Percentiles rank a stretch among this genome's conserved stretches.
phyloP scores from a whole-genome alignment of 2,329 filamentous ascomycete genomes.

The Microdochium trichocladiopsis region DNA sequence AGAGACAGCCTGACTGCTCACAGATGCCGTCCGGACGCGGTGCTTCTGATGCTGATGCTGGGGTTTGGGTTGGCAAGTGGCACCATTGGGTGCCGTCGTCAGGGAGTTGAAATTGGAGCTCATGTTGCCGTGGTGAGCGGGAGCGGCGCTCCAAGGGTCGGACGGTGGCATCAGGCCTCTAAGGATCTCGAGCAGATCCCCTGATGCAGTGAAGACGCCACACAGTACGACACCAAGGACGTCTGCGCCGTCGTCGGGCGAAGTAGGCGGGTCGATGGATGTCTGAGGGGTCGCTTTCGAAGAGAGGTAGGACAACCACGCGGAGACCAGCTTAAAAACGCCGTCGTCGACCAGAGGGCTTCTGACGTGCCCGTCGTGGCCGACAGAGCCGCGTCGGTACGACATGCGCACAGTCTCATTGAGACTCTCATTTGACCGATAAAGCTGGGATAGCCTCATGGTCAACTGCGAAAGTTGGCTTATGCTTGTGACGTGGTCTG shows the following conservation, averaged over 20 bases:
- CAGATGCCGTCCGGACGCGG: not conserved
- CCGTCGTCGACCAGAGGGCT: no score
- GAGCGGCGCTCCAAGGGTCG: not conserved
- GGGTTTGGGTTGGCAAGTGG: not conserved
- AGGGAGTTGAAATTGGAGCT: not conserved
- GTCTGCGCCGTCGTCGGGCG: no score
- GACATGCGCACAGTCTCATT: not conserved
- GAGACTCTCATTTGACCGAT: not conserved
- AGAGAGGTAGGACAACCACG: no score
- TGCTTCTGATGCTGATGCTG: not conserved
- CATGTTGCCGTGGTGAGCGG: not conserved
- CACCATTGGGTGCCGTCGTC: no score
- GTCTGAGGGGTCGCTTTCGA: no score
- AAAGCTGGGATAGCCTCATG: not conserved
- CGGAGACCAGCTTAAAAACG: no score
- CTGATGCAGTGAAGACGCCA: not conserved
- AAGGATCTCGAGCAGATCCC: not conserved
- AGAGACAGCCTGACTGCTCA: not conserved
- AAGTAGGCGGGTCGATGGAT: no score
- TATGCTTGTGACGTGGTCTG: no score
- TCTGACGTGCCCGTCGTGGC: no score
- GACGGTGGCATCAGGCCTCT: not conserved
- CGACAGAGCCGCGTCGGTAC: no score
- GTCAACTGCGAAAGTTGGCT: no score
- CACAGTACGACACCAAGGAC: no score